Evolutionary conservation across 108 stramenopile genomes (phyloP), one percentile per base, ranked within the genome.

Genomic region (Nitzschia inconspicua): DNA sequence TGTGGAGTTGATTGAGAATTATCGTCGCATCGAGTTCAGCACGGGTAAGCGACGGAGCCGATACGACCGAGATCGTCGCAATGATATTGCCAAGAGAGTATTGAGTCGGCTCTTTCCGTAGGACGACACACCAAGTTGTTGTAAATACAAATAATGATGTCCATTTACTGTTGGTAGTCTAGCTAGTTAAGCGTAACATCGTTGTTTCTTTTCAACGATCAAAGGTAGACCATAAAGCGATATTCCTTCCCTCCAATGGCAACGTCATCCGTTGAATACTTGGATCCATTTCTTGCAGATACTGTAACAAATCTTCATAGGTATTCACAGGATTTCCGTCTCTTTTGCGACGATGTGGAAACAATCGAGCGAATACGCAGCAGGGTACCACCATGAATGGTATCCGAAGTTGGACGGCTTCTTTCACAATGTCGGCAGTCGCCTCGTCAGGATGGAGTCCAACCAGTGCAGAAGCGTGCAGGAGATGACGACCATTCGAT

Each of bases 401-500:
- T 23, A 81, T 79, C 32, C 62, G 57, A 13, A 79, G 44, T 29
- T 72, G 27, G n/a, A 88, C 79, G 19, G 93, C 89, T 27, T 76
- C 53, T 48, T 84, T 68, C 14, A 95, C 87, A 30, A 89, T 71
- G 14, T 72, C 56, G 53, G 79, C 93, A 4, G 93, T 91, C 7
- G 93, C 93, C 62, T 95, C 88, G 48, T 95, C 93, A 0, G 93
- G 89, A 64, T 94, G 93, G 44, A 94, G 61, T 1, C 87, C 89
- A 9, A 94, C 80, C 25, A 91, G 73, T 0, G 87, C 88, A 35
- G 61, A 72, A 22, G 34, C 34, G 8, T 36, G 31, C 49, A 76
- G 74, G 22, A 14, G 31, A 19, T 36, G 24, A 13, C 8, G n/a
- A n/a, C n/a, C n/a, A n/a, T n/a, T n/a, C n/a, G n/a, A n/a, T n/a